Conservation (phyloP, 1,284 basidiomycete genomes). For the Fistulina hepatica region DNA sequence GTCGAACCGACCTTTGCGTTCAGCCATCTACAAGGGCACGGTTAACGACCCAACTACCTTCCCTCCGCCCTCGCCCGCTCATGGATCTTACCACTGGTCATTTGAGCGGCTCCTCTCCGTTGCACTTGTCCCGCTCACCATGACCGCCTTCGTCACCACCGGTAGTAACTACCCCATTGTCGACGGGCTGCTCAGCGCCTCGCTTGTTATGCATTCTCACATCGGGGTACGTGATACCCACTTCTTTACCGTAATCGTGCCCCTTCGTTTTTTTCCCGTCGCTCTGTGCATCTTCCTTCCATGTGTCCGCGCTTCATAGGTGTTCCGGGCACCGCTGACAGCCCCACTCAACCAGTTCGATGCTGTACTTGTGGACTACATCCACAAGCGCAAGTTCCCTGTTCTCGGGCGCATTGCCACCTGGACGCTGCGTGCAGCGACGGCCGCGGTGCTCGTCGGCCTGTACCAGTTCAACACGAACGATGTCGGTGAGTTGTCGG, state of each 20-base stretch:
- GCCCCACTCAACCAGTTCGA: constrained; percentile 48
- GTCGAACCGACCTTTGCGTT: too few relatives aligned
- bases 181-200: constrained; percentile 81
- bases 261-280: not conserved
- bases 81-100: constrained; percentile 97
- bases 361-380: constrained; percentile 72
- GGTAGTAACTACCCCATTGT: constrained; percentile 69
- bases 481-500: constrained; percentile 68
- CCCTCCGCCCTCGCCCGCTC: constrained; percentile 68
- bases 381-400: constrained; percentile 92
- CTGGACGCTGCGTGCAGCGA: constrained; percentile 73
- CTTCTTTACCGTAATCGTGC: not conserved
- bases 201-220: constrained; percentile 89
- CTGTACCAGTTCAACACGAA: constrained; percentile 97
- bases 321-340: not conserved
- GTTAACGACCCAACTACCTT: constrained; percentile 93
- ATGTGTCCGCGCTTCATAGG: not conserved
- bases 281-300: not conserved
- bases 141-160: constrained; percentile 66
- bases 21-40: constrained; percentile 86
- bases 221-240: constrained; percentile 64
- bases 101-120: constrained; percentile 91
- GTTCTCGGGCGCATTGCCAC: constrained; percentile 54
- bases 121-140: constrained; percentile 80
- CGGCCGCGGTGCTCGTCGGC: constrained; percentile 80